phyloP scores from a whole-genome alignment of 148 eudicot genomes.

The Silene conica region DNA sequence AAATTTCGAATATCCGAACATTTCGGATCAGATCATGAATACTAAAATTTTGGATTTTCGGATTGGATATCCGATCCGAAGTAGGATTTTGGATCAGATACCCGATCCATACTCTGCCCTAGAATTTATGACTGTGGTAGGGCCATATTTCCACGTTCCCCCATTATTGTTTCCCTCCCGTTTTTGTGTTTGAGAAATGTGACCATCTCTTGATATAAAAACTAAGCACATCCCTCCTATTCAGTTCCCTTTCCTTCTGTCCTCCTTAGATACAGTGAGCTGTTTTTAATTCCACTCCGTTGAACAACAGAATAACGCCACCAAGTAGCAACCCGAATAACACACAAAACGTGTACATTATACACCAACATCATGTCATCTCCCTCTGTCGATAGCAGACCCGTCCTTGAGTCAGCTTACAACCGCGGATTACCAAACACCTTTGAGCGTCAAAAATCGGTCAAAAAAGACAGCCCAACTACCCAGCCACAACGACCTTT shows the following conservation, averaged over 20 bases:
- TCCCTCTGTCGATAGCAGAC: conserved; percentile 40
- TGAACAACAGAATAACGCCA: too few species aligned
- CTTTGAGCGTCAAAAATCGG: conserved; percentile 37
- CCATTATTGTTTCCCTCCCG: too few species aligned
- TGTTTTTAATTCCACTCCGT: not conserved
- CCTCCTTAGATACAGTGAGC: not conserved
- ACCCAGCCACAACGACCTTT: not conserved
- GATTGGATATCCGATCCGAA: too few species aligned
- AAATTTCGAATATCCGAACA: too few species aligned
- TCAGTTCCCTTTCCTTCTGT: not conserved
- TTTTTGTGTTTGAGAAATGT: too few species aligned
- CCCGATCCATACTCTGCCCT: too few species aligned
- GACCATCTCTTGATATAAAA: not conserved
- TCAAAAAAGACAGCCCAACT: not conserved
- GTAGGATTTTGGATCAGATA: too few species aligned
- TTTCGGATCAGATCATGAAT: too few species aligned
- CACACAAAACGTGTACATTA: conserved; percentile 13
- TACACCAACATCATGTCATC: conserved; percentile 2
- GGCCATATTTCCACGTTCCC: too few species aligned
- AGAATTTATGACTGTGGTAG: too few species aligned
- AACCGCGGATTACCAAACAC: conserved; percentile 31
- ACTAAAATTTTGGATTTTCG: too few species aligned
- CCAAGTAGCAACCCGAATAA: too few species aligned
- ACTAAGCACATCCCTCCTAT: not conserved
- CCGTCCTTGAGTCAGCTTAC: conserved; percentile 49